These are phyloP conservation scores for Fusarium brachygibbosum DNA, from an alignment of 2,329 filamentous ascomycete genomes.

Conservation along the genomic window DNA sequence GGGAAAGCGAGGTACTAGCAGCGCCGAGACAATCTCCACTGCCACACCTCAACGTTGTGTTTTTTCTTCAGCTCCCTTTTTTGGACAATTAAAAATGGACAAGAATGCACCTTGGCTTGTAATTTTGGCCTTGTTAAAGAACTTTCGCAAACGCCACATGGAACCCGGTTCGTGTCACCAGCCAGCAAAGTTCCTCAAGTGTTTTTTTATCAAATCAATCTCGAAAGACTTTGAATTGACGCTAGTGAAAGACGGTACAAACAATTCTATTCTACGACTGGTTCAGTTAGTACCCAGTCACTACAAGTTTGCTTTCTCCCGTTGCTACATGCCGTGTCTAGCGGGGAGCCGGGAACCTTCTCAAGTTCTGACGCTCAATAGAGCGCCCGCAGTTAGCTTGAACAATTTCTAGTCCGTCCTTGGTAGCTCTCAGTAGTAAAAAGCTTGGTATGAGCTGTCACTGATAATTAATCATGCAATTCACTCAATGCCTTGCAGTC, in stretches of 20 bases:
- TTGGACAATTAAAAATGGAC: not conserved
- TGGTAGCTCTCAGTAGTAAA: not conserved
- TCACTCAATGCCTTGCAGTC: not conserved
- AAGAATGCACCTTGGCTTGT: not conserved
- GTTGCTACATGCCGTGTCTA: not conserved
- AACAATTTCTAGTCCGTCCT: not conserved
- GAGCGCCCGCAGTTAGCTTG: slow-evolving; percentile 3
- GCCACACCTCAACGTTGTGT: not conserved
- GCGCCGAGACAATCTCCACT: slow-evolving; percentile 22
- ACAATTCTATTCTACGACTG: not conserved
- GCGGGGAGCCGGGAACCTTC: not conserved
- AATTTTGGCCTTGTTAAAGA: not conserved
- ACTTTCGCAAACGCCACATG: slow-evolving; percentile 13
- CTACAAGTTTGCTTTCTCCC: not conserved
- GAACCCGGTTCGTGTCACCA: not conserved
- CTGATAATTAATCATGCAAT: not conserved
- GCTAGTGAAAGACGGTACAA: not conserved
- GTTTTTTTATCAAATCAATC: not conserved
- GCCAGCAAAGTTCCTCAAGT: not conserved
- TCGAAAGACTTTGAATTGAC: not conserved
- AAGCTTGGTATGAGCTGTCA: slow-evolving; percentile 5
- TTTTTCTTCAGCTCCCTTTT: not conserved
- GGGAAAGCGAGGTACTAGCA: slow-evolving; percentile 12
- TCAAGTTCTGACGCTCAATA: not conserved
- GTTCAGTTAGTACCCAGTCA: no score